Evolutionary conservation across 805 yeast genomes (phyloP), one percentile per base, ranked within the genome.

Genomic region (Yarrowia bubula): DNA sequence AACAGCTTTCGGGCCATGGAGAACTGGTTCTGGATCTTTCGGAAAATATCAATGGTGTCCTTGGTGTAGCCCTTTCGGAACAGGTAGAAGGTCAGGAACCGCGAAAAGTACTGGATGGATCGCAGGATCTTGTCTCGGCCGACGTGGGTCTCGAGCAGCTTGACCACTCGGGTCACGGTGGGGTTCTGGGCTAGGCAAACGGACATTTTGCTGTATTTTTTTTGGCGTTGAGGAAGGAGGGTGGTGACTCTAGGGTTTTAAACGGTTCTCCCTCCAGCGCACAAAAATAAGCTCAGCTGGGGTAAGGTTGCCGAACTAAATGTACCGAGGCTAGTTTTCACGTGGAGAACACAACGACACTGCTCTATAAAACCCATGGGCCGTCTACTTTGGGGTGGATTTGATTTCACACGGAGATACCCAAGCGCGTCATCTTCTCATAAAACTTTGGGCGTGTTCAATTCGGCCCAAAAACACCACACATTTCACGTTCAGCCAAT

Each of bases 51-150:
- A 38, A 87, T 81, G 8, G 79, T 69, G 63, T 80, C 81, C 65
- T 74, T 74, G 33, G 84, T 71, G 72, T 78, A 83, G 18, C 90
- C 90, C 69, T 80, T 77, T 70, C 86, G 82, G 51, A 80, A 79
- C 60, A 84, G 79, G 73, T 86, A 84, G 75, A 79, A 88, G 15
- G 89, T 79, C 50, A 90, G 76, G 75, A 92, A 88, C 67, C 96
- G 81, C 11, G 90, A 83, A 69, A 89, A 80, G 78, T 92, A 92
- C 69, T 93, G 96, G 55, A 90, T 82, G 64, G 88, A 77, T 70
- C 97, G 86, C 72, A 89, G 80, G 13, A 86, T 75, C 78, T 92
- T 92, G 74, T 92, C 97, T 70, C 96, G 82, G 66, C 93, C 93
- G 44, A 86, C 84, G 15, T 87, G 80, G 57, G 84, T 76, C 72